These are phyloP conservation scores for Clonostachys chloroleuca DNA, from an alignment of 2,329 filamentous ascomycete species.

Conservation along the genomic window DNA sequence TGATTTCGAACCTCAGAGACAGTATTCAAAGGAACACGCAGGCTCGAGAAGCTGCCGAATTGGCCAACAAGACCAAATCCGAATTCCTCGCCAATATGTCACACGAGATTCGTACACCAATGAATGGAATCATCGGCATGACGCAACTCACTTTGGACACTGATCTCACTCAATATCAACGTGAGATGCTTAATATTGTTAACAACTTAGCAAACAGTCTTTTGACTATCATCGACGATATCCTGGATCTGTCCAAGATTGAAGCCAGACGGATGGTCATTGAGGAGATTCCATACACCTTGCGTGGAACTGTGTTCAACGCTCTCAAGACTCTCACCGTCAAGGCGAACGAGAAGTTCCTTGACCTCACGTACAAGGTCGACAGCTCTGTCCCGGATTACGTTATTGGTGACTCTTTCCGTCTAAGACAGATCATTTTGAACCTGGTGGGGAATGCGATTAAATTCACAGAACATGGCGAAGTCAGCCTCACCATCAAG, in stretches of 20 bases:
- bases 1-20: slow-evolving; percentile 93
- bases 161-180: slow-evolving; percentile 88
- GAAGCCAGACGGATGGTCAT: slow-evolving; percentile 98
- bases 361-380: slow-evolving; percentile 90
- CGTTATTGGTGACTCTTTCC: slow-evolving; percentile 94
- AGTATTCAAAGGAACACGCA: slow-evolving; percentile 96
- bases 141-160: slow-evolving; percentile 94
- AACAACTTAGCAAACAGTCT: slow-evolving; percentile 95
- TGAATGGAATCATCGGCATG: slow-evolving; percentile 98
- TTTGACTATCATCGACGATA: slow-evolving; percentile 91
- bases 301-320: slow-evolving; percentile 94
- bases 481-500: slow-evolving; percentile 91
- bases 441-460: slow-evolving; percentile 98
- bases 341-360: slow-evolving; percentile 91
- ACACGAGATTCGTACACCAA: slow-evolving; percentile 94
- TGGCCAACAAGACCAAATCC: slow-evolving; percentile 97
- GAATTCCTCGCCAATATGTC: slow-evolving; percentile 99
- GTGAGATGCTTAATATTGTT: slow-evolving; percentile 98
- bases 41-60: slow-evolving; percentile 89
- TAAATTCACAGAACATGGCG: slow-evolving; percentile 96
- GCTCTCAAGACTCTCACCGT: slow-evolving; percentile 95
- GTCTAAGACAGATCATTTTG: slow-evolving; percentile 90
- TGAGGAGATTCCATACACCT: slow-evolving; percentile 93
- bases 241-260: slow-evolving; percentile 72
- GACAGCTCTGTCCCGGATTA: slow-evolving; percentile 92